Base-by-base conservation (phyloP, 2,329 filamentous ascomycete genomes). In the Penicillium sp. region DNA sequence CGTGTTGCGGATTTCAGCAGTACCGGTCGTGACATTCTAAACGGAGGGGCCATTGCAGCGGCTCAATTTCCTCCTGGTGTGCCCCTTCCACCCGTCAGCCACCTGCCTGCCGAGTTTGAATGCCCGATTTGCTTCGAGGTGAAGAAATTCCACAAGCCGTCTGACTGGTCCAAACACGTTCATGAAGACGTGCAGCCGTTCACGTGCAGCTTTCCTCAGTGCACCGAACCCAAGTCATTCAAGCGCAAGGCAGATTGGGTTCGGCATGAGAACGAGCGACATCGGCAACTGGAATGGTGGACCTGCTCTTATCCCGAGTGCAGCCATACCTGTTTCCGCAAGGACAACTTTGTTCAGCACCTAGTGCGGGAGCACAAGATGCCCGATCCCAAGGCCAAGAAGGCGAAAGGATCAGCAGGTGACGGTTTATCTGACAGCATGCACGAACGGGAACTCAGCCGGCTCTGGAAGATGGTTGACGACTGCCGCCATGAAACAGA, bases 161-260 rank as follows among this genome's bases (percentile, higher is more conserved):
- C 90, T 0, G 91, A 96, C 69, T 96, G 91, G 91, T 95, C 90
- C 1, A 95, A 96, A 67, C 91, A 96, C 64, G 88, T 96, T 0
- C 89, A 95, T 60, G 91, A 95, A 70, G 91, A 96, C 66, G 83
- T 95, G 1, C 88, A 93, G 65, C 91, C 91, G 0, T 95, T 95
- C 60, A 95, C 89, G 3, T 96, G 91, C 70, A 95, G 90, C 0
- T 95, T 92, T 74, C 83, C 87, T 2, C 79, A 82, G 44, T 95
- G 91, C 65, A 80, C 81, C 7, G 89, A 95, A 42, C 84, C 88
- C 15, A 95, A 95, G 70, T 90, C 89, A 31, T 96, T 95, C 76
- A 95, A 95, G 72, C 82, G 90, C 42, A 96, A 95, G 71, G 91
- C 91, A 12, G 91, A 96, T 66, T 96, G 91, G 91, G 89, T 95